Evolutionary conservation across 1,284 basidiomycete species (phyloP).

Genomic region (Bondarzewia mesenterica): DNA sequence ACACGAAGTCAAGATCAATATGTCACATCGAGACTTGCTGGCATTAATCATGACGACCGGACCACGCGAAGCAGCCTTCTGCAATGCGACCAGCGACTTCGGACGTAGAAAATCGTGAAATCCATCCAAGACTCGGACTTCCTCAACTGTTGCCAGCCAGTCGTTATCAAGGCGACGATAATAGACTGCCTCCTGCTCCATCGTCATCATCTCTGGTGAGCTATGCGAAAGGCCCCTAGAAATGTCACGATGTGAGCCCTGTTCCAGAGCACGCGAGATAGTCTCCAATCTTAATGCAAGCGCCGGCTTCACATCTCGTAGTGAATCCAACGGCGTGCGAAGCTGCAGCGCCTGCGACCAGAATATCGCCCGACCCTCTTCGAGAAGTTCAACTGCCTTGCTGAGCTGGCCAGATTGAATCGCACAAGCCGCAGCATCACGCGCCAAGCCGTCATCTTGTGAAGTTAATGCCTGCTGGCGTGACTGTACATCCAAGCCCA

Average conservation of each 20-base stretch:
- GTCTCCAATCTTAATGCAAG: background rate
- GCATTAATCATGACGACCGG: conserved; percentile 3
- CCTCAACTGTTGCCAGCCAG: background rate
- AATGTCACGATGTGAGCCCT: background rate
- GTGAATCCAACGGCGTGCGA: background rate
- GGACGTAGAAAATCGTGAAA: conserved; percentile 6
- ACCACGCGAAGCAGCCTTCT: background rate
- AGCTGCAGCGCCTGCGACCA: background rate
- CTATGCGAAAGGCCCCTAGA: background rate
- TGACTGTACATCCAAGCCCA: background rate
- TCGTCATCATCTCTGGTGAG: background rate
- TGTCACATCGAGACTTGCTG: background rate
- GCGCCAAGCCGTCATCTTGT: background rate
- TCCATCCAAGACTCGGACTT: conserved; percentile 1
- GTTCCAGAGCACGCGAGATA: background rate
- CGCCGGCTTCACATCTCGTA: background rate
- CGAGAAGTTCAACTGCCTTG: background rate
- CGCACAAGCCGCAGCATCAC: background rate
- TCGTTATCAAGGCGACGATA: background rate
- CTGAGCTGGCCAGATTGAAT: background rate
- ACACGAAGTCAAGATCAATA: background rate
- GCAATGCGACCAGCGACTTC: background rate
- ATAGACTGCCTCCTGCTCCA: background rate
- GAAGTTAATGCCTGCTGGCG: background rate
- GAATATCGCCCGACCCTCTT: background rate